Evolutionary conservation across 78 protist genomes (phyloP).

Genomic region (Guillardia theta): DNA sequence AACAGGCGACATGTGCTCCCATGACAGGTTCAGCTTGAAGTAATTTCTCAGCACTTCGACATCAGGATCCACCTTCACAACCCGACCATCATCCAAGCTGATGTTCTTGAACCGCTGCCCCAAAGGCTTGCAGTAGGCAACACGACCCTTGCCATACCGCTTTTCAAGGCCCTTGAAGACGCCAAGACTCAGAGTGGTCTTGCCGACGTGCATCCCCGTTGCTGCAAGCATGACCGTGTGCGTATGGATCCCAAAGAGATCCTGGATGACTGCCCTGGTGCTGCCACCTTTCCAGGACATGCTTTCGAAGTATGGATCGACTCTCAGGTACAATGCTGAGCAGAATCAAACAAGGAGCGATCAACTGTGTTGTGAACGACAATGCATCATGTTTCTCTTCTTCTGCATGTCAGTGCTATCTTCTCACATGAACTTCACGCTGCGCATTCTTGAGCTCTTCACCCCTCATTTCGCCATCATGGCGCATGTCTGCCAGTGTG

Average conservation of each 20-base stretch:
- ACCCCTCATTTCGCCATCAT: too few relatives aligned
- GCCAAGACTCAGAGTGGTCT: not conserved
- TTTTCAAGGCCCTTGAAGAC: not conserved
- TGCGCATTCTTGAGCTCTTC: too few relatives aligned
- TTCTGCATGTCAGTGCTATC: too few relatives aligned
- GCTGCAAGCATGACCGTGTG: constrained; percentile 11
- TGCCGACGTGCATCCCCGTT: not conserved
- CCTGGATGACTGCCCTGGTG: not conserved
- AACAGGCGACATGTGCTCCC: not conserved
- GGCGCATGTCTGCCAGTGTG: too few relatives aligned
- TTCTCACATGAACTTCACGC: too few relatives aligned
- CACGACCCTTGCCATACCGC: not conserved
- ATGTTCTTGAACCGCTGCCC: not conserved
- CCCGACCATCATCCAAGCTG: not conserved
- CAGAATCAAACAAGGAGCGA: too few relatives aligned
- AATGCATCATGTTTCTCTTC: too few relatives aligned
- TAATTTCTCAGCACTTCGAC: not conserved
- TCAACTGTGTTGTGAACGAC: too few relatives aligned
- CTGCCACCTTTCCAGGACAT: not conserved
- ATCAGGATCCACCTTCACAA: not conserved
- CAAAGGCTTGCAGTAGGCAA: not conserved
- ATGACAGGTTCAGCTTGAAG: not conserved
- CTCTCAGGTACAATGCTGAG: too few relatives aligned
- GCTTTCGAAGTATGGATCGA: not conserved
- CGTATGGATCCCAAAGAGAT: not conserved